Evolutionary conservation across 768 basidiomycete species (phyloP).

Genomic region (Panus rudis): DNA sequence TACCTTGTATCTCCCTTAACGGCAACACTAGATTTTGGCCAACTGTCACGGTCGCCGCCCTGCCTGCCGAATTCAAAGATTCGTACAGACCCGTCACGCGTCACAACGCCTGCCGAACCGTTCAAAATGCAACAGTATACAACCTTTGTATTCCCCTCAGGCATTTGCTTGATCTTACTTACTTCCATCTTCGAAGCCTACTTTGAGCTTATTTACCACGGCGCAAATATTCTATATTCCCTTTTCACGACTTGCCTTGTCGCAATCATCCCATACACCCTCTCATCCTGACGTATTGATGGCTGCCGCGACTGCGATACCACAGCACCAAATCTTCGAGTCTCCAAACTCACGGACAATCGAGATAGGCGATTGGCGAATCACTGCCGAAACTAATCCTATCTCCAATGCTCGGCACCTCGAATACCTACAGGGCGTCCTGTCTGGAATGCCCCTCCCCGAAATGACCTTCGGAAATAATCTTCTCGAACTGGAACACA

Average conservation of each 20-base stretch:
- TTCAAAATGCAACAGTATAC: no score
- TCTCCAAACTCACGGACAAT: constrained; percentile 66
- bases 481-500: constrained; percentile 59
- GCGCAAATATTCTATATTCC: background rate
- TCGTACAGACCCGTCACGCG: no score
- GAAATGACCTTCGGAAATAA: constrained; percentile 98
- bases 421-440: constrained; percentile 54
- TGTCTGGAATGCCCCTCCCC: constrained; percentile 73
- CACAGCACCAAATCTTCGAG: constrained; percentile 60
- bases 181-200: no score
- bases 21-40: no score
- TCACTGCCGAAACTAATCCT: constrained; percentile 65
- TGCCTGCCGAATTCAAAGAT: no score
- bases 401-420: constrained; percentile 76
- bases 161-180: no score
- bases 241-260: background rate
- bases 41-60: no score
- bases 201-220: no score
- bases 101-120: no score
- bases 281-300: constrained; percentile 25
- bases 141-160: no score
- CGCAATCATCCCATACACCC: background rate
- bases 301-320: constrained; percentile 41
- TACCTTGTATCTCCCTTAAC: no score
- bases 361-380: constrained; percentile 57